Conservation (phyloP, 345 rosid genomes). For the Salix dunnii region DNA sequence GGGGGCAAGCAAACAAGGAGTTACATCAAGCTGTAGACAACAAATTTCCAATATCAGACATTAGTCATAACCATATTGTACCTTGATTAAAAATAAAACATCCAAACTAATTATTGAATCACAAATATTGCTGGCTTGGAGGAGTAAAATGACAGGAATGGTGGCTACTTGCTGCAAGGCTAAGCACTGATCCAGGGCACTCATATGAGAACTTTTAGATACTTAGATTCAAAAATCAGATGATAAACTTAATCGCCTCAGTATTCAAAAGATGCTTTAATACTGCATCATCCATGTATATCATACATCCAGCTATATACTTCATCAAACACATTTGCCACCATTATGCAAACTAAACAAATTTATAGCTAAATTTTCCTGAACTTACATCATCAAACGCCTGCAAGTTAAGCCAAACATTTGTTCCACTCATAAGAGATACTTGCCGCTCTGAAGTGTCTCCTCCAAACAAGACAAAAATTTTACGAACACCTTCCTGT, state of each 20-base stretch:
- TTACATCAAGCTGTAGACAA: constrained; percentile 73
- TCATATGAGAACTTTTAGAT: background rate
- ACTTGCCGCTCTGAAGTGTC: constrained; percentile 96
- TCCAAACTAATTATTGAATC: background rate
- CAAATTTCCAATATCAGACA: constrained; percentile 23
- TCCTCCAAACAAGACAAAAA: constrained; percentile 87
- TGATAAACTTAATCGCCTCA: background rate
- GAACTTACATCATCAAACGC: constrained; percentile 72
- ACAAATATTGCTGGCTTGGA: background rate
- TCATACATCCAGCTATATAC: background rate
- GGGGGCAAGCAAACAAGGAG: constrained; percentile 79
- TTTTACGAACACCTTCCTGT: constrained; percentile 40
- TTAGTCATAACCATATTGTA: constrained; percentile 1
- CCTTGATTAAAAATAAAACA: background rate
- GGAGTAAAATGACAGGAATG: background rate
- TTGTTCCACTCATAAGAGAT: constrained; percentile 95
- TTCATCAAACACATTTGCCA: background rate
- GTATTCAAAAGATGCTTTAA: background rate
- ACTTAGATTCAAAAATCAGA: background rate
- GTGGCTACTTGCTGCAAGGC: background rate
- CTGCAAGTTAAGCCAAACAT: constrained; percentile 89
- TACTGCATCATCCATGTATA: background rate
- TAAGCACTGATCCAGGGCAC: background rate
- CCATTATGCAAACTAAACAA: constrained; percentile 2
- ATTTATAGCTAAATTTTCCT: constrained; percentile 5